phyloP scores from a whole-genome alignment of 768 basidiomycete species.

The Naganishia onofrii region DNA sequence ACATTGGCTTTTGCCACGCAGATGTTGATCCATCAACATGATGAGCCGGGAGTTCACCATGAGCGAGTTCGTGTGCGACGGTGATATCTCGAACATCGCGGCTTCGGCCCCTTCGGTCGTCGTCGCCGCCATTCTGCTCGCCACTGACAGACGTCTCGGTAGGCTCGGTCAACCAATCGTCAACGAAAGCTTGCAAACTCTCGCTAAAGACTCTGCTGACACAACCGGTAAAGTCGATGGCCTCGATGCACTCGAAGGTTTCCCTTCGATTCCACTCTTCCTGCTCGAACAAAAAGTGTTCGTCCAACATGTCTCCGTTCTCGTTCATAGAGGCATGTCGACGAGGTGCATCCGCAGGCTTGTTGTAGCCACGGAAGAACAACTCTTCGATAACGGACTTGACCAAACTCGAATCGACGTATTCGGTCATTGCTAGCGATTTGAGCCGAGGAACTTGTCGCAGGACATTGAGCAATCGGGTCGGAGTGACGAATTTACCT shows the following conservation, averaged over 20 bases:
- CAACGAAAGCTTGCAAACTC: conserved; percentile 77
- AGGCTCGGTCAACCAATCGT: conserved; percentile 38
- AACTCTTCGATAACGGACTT: conserved; percentile 81
- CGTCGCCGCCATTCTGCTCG: conserved; percentile 33
- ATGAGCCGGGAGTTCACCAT: conserved; percentile 21
- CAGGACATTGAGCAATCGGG: conserved; percentile 61
- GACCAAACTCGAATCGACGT: conserved; percentile 87
- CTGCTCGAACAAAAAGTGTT: conserved; percentile 40
- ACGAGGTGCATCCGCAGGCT: conserved; percentile 33
- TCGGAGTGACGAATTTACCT: conserved; percentile 88
- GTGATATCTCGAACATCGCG: conserved; percentile 35
- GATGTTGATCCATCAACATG: conserved; percentile 25
- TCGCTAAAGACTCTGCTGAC: conserved; percentile 85
- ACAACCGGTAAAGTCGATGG: conserved; percentile 90
- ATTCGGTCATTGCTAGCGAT: conserved; percentile 93
- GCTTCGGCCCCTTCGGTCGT: conserved; percentile 38
- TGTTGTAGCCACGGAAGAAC: conserved; percentile 69
- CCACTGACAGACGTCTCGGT: background rate
- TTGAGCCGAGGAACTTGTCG: conserved; percentile 85
- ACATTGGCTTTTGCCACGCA: conserved; percentile 36
- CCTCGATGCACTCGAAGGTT: conserved; percentile 68
- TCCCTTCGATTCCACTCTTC: conserved; percentile 59
- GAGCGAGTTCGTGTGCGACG: conserved; percentile 25
- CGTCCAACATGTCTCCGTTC: conserved; percentile 16
- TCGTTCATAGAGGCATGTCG: conserved; percentile 27